phyloP scores from a whole-genome alignment of 257 asterid genomes.

The Nicotiana paniculata region DNA sequence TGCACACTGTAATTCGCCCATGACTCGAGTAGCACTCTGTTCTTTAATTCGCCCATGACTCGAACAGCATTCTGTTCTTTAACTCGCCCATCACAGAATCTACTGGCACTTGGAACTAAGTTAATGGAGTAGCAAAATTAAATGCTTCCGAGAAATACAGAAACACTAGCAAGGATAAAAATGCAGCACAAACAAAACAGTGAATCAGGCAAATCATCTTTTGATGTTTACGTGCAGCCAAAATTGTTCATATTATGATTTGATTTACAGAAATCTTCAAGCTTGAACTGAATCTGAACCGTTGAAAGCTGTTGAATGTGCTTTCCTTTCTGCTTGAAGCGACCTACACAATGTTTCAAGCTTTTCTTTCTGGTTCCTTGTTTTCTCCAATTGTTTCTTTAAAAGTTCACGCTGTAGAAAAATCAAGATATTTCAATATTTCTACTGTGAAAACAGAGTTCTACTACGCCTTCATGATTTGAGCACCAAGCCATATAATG shows the following conservation, averaged over 20 bases:
- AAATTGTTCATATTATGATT: slow-evolving; percentile 4
- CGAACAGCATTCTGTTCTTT: no score
- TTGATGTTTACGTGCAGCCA: slow-evolving; percentile 12
- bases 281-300: slow-evolving; percentile 35
- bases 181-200: neutral
- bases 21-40: neutral
- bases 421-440: neutral
- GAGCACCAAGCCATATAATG: neutral
- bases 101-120: neutral
- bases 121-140: neutral
- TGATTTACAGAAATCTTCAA: slow-evolving; percentile 14
- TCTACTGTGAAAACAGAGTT: neutral
- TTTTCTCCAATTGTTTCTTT: slow-evolving; percentile 92
- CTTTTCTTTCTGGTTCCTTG: slow-evolving; percentile 74
- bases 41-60: no score
- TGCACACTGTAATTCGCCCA: neutral
- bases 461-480: neutral
- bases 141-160: neutral
- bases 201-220: neutral
- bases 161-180: neutral
- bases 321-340: slow-evolving; percentile 89
- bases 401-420: slow-evolving; percentile 69
- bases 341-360: slow-evolving; percentile 91
- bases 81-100: neutral
- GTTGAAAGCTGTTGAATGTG: slow-evolving; percentile 31